A percentile compares a stretch with the other conserved stretches of the same genome.
These are phyloP conservation scores for Tulasnella sp. DNA, from an alignment of 768 basidiomycete species.

Conservation along the genomic window DNA sequence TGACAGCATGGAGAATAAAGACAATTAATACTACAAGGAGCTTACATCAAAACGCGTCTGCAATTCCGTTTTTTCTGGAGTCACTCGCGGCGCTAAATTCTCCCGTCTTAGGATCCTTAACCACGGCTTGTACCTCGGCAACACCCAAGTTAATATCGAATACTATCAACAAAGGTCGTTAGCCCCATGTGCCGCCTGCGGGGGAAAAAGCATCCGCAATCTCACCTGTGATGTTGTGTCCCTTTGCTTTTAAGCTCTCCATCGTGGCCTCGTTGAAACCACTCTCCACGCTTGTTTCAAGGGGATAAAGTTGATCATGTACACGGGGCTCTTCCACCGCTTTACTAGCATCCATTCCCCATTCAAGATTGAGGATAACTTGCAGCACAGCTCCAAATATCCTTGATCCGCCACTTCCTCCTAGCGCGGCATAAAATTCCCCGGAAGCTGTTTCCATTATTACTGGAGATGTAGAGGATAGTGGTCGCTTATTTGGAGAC, in stretches of 20 bases:
- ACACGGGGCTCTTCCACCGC: slow-evolving; percentile 78
- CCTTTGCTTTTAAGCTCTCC: slow-evolving; percentile 40
- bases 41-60: slow-evolving; percentile 84
- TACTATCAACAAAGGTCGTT: slow-evolving; percentile 28
- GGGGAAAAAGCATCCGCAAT: neutral
- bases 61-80: slow-evolving; percentile 85
- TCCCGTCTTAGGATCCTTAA: slow-evolving; percentile 37
- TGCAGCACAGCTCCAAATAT: slow-evolving; percentile 77
- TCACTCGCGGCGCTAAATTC: slow-evolving; percentile 70
- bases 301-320: slow-evolving; percentile 77
- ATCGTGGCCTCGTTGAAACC: slow-evolving; percentile 46
- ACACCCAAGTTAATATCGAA: slow-evolving; percentile 56
- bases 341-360: slow-evolving; percentile 63
- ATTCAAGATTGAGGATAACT: slow-evolving; percentile 47
- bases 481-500: slow-evolving; percentile 70
- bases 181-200: neutral
- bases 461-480: slow-evolving; percentile 72
- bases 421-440: slow-evolving; percentile 56
- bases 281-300: slow-evolving; percentile 44
- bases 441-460: slow-evolving; percentile 71
- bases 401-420: slow-evolving; percentile 77
- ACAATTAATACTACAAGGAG: too few relatives aligned
- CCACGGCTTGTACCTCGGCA: slow-evolving; percentile 57
- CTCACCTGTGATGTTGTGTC: slow-evolving; percentile 61
- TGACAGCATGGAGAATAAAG: too few relatives aligned